phyloP scores from a whole-genome alignment of 2,329 filamentous ascomycete genomes.

The Ophiostoma sp. region DNA sequence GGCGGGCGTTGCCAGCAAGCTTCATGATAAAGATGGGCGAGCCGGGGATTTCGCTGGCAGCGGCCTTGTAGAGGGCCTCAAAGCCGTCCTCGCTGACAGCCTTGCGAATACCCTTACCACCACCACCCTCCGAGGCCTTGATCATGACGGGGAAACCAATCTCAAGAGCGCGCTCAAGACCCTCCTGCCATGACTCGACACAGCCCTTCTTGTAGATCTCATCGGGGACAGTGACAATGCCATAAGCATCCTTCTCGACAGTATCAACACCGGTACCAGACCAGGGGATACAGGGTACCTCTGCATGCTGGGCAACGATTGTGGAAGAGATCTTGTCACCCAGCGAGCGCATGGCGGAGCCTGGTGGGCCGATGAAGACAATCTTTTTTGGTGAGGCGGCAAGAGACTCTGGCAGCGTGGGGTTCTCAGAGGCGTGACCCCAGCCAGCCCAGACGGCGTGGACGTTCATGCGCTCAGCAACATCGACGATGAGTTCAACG shows the following conservation, averaged over 20 bases:
- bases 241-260: slow-evolving; percentile 71
- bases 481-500: slow-evolving; percentile 96
- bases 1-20: slow-evolving; percentile 89
- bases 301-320: slow-evolving; percentile 94
- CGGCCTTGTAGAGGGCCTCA: slow-evolving; percentile 82
- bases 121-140: slow-evolving; percentile 98
- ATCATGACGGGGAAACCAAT: slow-evolving; percentile 99
- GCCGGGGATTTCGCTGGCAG: slow-evolving; percentile 93
- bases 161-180: slow-evolving; percentile 74
- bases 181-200: slow-evolving; percentile 83
- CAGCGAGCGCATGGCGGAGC: slow-evolving; percentile 96
- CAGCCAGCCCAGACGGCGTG: slow-evolving; percentile 99
- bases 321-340: slow-evolving; percentile 99
- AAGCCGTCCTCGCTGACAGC: slow-evolving; percentile 82
- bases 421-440: slow-evolving; percentile 98
- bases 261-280: slow-evolving; percentile 86
- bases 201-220: slow-evolving; percentile 85
- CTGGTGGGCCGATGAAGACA: slow-evolving; percentile 96
- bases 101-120: slow-evolving; percentile 98
- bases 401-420: slow-evolving; percentile 90
- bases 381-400: slow-evolving; percentile 98
- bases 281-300: slow-evolving; percentile 98
- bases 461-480: slow-evolving; percentile 96
- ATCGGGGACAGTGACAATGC: slow-evolving; percentile 88
- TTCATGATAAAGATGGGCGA: slow-evolving; percentile 99